Evolutionary conservation across 1,284 basidiomycete genomes (phyloP).

Genomic region (Ceratobasidium sp.): DNA sequence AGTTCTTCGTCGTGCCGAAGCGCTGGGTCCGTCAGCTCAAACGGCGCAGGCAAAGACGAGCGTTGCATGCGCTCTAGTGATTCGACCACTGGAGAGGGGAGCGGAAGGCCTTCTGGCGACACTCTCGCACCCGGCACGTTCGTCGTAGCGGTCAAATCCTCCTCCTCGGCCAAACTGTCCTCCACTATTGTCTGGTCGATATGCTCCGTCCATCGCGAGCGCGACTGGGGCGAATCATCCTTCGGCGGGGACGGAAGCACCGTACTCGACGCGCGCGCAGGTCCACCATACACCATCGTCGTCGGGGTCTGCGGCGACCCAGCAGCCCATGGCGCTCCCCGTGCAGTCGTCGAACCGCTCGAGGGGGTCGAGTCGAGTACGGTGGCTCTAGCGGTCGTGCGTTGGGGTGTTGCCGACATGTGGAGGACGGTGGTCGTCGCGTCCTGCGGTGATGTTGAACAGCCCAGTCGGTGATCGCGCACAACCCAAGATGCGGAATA

Average conservation of each 20-base stretch:
- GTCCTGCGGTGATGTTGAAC: not conserved
- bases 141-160: slow-evolving; percentile 4
- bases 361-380: slow-evolving; percentile 19
- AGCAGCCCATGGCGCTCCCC: not conserved
- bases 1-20: not conserved
- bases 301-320: slow-evolving; percentile 38
- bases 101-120: not conserved
- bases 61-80: slow-evolving; percentile 14
- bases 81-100: slow-evolving; percentile 5
- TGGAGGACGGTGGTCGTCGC: not conserved
- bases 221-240: slow-evolving; percentile 31
- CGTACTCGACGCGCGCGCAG: slow-evolving; percentile 21
- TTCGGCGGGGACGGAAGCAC: not conserved
- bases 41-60: slow-evolving; percentile 21
- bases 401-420: slow-evolving; percentile 32
- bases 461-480: slow-evolving; percentile 1
- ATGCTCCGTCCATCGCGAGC: slow-evolving; percentile 38
- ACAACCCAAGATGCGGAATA: not conserved
- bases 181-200: slow-evolving; percentile 27
- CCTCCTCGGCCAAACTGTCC: not conserved
- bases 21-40: slow-evolving; percentile 19
- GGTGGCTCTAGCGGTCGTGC: not conserved
- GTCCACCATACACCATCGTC: slow-evolving; percentile 25
- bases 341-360: not conserved
- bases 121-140: not conserved